Conservation (phyloP, 2,329 filamentous ascomycete species). For the Microdochium trichocladiopsis region DNA sequence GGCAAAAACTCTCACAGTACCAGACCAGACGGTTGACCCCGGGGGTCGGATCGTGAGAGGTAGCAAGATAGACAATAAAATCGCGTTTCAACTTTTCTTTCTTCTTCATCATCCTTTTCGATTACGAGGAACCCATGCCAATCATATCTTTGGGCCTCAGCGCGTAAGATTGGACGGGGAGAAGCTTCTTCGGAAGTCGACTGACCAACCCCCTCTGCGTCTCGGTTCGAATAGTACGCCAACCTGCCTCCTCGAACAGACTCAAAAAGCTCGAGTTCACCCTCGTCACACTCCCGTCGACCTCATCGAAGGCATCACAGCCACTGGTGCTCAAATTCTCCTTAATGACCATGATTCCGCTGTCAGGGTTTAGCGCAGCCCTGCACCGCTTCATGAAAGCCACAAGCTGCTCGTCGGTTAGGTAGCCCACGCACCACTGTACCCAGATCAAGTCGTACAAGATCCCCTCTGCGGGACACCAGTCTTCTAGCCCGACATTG, state of each 20-base stretch:
- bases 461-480: neutral
- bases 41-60: too few species aligned
- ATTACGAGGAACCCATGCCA: neutral
- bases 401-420: neutral
- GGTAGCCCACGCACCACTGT: neutral
- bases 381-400: neutral
- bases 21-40: neutral
- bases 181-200: neutral
- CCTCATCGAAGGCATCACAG: neutral
- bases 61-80: neutral
- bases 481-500: neutral
- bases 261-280: neutral
- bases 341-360: neutral
- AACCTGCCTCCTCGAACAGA: neutral
- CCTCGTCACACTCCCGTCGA: neutral
- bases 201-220: neutral
- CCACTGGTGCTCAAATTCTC: constrained; percentile 1
- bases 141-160: neutral
- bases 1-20: neutral
- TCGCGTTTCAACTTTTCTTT: neutral
- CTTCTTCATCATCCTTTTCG: neutral
- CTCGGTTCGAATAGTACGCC: neutral
- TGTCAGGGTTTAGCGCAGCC: neutral
- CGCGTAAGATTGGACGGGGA: neutral
- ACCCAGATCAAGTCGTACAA: neutral